Conservation (phyloP, 495 filamentous ascomycete genomes). For the Hypoxylon crocopeplum region DNA sequence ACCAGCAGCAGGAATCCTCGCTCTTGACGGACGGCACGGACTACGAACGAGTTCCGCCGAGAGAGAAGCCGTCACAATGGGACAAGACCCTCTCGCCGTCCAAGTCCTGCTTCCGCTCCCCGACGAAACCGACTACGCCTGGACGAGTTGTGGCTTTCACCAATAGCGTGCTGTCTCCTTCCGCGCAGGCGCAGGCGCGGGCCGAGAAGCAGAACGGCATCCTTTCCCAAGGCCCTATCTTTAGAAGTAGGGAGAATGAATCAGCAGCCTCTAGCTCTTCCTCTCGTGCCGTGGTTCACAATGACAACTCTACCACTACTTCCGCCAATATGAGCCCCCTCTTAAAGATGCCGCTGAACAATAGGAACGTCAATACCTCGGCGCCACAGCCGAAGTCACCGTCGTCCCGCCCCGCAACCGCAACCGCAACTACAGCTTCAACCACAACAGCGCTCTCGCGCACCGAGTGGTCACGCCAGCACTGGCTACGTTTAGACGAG, state of each 20-base stretch:
- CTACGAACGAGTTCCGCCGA: conserved; percentile 41
- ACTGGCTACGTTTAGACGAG: conserved; percentile 52
- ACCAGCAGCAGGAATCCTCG: conserved; percentile 38
- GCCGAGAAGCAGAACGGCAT: conserved; percentile 28
- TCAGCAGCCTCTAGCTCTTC: conserved; percentile 5
- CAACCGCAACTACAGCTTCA: not conserved
- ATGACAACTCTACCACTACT: not conserved
- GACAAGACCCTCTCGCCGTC: conserved; percentile 52
- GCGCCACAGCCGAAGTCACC: no score
- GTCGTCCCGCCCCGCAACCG: not conserved
- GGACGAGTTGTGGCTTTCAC: conserved; percentile 57
- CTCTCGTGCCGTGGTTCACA: not conserved
- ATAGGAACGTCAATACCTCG: no score
- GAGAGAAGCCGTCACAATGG: conserved; percentile 41
- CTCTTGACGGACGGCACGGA: conserved; percentile 40
- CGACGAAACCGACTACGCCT: conserved; percentile 55
- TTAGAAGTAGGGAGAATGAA: conserved; percentile 26
- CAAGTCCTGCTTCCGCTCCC: conserved; percentile 60
- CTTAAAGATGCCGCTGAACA: not conserved
- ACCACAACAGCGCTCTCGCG: conserved; percentile 36
- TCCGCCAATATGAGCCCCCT: no score
- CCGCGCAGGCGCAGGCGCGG: conserved; percentile 39
- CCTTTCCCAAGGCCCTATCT: conserved; percentile 15
- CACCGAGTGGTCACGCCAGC: conserved; percentile 47
- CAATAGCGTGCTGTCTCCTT: conserved; percentile 46